Conservation (phyloP, 257 asterid species). For the Solanum sitiens region DNA sequence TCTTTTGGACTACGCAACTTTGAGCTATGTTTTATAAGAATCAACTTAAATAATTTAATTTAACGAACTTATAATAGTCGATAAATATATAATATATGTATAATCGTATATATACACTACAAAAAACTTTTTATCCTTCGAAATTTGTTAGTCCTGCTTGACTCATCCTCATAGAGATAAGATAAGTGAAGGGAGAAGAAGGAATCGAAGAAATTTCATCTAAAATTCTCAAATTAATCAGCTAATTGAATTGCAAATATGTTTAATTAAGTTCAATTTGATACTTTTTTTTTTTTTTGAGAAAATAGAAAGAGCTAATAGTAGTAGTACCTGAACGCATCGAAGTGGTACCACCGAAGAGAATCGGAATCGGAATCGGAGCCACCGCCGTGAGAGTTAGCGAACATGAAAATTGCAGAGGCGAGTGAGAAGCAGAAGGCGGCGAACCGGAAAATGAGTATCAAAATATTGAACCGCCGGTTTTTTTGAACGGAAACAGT, state of each 20-base stretch:
- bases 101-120: neutral
- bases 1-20: neutral
- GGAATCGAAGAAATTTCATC: neutral
- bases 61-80: neutral
- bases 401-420: conserved; percentile 33
- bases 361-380: neutral
- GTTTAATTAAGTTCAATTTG: neutral
- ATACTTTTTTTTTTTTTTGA: neutral
- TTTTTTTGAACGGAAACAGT: conserved; percentile 32
- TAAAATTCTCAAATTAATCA: neutral
- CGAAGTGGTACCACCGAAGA: conserved; percentile 26
- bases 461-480: conserved; percentile 26
- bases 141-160: neutral
- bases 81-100: too few species aligned
- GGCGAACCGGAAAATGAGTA: conserved; percentile 24
- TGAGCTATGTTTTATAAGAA: neutral
- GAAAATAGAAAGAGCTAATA: neutral
- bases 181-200: neutral
- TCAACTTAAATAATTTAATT: neutral
- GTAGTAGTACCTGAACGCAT: conserved; percentile 17
- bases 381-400: conserved; percentile 19
- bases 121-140: too few species aligned
- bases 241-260: neutral
- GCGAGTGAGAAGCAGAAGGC: conserved; percentile 40
- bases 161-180: neutral